phyloP scores from a whole-genome alignment of 306 rosid species.

The Medicago ruthenica region DNA sequence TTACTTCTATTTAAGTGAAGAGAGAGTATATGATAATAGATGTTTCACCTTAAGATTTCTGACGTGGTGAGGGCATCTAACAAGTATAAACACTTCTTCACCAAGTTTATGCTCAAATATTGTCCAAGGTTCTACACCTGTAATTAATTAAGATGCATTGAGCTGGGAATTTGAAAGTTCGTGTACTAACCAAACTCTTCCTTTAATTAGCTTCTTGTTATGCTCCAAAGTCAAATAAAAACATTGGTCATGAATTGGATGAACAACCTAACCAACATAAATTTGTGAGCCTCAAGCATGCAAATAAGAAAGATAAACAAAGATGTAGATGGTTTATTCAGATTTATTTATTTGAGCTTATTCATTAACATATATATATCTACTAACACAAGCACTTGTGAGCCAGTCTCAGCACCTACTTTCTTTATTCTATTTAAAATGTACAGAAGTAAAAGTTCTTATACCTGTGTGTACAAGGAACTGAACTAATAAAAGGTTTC shows the following conservation, averaged over 20 bases:
- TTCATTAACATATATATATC: no score
- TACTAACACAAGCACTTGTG: no score
- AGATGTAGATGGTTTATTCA: no score
- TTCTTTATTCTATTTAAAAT: no score
- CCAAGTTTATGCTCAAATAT: conserved; percentile 67
- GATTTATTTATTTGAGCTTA: no score
- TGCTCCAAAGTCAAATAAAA: conserved; percentile 73
- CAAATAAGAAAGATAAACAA: background rate
- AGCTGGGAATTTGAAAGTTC: conserved; percentile 4
- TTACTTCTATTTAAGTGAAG: no score
- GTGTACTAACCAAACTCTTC: conserved; percentile 66
- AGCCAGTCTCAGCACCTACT: no score
- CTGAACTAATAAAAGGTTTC: no score
- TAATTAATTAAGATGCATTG: conserved; percentile 2
- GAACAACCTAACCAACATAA: conserved; percentile 55
- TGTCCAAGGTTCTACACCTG: conserved; percentile 79
- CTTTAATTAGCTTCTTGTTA: conserved; percentile 60
- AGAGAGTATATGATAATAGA: background rate
- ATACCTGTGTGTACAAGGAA: no score
- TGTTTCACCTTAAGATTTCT: conserved; percentile 70
- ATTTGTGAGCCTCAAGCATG: conserved; percentile 25
- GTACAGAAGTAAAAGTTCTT: no score
- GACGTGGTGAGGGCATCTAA: conserved; percentile 85
- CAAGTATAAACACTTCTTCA: conserved; percentile 75
- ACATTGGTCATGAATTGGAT: conserved; percentile 78